Conservation (phyloP, 306 rosid species). For the Cucurbita moschata region DNA sequence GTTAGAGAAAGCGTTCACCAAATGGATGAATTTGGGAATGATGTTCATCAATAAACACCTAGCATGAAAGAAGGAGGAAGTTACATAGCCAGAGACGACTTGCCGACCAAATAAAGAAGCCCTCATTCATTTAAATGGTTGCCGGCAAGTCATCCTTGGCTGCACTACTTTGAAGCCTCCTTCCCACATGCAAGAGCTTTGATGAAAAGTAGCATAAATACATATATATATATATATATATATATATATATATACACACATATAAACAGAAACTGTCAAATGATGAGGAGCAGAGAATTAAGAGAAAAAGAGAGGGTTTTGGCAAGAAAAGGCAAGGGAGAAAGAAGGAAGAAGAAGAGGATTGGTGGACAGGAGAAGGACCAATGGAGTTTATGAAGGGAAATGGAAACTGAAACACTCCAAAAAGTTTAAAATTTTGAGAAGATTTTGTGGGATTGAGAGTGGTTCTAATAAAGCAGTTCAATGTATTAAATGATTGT, state of each 20-base stretch:
- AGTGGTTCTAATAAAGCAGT: neutral
- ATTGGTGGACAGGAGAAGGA: slow-evolving; percentile 28
- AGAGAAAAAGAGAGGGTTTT: neutral
- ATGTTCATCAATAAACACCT: slow-evolving; percentile 31
- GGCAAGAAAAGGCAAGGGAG: slow-evolving; percentile 22
- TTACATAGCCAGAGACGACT: slow-evolving; percentile 70
- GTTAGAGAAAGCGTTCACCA: neutral
- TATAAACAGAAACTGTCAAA: no score
- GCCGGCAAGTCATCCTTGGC: slow-evolving; percentile 99
- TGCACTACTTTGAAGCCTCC: slow-evolving; percentile 52
- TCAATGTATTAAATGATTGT: neutral
- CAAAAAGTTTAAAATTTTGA: neutral
- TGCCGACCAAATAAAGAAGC: slow-evolving; percentile 26
- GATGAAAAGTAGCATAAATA: slow-evolving; percentile 21
- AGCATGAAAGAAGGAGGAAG: slow-evolving; percentile 62
- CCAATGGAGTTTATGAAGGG: slow-evolving; percentile 18
- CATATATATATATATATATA: no score
- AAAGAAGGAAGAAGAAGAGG: slow-evolving; percentile 4
- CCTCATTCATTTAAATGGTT: neutral
- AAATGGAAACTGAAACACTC: neutral
- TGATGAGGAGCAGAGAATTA: neutral
- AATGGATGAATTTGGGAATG: neutral
- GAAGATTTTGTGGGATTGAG: neutral
- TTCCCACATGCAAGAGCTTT: slow-evolving; percentile 77
- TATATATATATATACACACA: no score